Base-by-base conservation (phyloP, 2,329 filamentous ascomycete species). In the Colletotrichum godetiae region DNA sequence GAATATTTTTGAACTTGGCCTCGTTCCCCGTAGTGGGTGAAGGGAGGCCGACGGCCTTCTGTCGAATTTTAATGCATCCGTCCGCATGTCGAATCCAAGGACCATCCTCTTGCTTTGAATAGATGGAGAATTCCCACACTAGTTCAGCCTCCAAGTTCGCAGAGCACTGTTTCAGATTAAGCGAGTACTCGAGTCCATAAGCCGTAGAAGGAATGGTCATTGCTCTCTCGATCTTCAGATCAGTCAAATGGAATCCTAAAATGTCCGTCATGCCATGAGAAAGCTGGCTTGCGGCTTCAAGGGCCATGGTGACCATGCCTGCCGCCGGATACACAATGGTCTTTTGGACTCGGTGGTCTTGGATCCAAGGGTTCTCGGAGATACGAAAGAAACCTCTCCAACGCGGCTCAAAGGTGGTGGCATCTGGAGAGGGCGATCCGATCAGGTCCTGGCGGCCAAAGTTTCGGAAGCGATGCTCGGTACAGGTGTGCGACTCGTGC, bases 311-410 rank as follows among this genome's bases (percentile, higher is more conserved):
- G 1, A 86, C 77, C 81, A 88, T 86, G 1, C 87, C 87, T 1
- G 87, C 82, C 3, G 85, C 87, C 2, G 88, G 88, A 62, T 88
- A 89, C 19, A 89, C 79, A 37, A 85, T 84, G 1, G 85, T 84
- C 74, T 85, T 86, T 69, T 88, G 86, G 8, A 90, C 82, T 27
- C 86, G 82, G 69, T 90, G 88, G 68, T 89, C 86, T 62, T 82
- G 79, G 10, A 89, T 81, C 88, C 88, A 90, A 0, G 87, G 86
- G 60, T 86, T 86, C 76, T 89, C 87, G 0, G 81, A 80, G 7
- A 86, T 68, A 11, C 86, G 85, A 46, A 89, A 81, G 73, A 87
- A 87, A 1, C 86, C 85, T 13, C 86, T 82, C 87, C 87, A 89
- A 6, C 83, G 81, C 11, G 86, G 85, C 70, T 87, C 83, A 57